Percentiles rank a stretch among this genome's conserved stretches.
Conservation (phyloP, 2,329 filamentous ascomycete species). For the Curvularia verruculosa region DNA sequence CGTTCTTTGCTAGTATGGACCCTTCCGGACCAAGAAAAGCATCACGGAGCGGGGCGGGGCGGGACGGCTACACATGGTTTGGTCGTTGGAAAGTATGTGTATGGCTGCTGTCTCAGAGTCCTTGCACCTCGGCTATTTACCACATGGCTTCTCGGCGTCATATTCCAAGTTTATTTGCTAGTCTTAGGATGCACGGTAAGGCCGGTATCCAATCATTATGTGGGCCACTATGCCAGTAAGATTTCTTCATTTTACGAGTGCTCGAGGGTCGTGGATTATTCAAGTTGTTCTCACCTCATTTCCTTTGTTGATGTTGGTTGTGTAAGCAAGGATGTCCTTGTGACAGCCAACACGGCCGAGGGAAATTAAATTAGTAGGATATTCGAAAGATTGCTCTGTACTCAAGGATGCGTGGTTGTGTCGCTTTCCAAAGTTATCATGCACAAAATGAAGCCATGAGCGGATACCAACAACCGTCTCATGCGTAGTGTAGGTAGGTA, state of each 20-base stretch:
- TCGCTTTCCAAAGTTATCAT: not conserved
- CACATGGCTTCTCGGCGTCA: not conserved
- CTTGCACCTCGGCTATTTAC: not conserved
- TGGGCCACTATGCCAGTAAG: not conserved
- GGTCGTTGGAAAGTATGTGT: not conserved
- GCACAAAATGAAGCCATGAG: not conserved
- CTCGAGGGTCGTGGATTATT: not conserved
- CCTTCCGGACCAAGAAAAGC: not conserved
- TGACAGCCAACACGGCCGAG: conserved; percentile 5
- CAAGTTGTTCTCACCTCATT: not conserved
- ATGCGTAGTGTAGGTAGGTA: not conserved
- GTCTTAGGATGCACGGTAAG: not conserved
- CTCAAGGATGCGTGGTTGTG: not conserved
- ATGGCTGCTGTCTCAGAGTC: not conserved
- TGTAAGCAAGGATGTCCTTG: not conserved
- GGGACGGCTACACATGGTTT: not conserved
- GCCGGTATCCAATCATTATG: not conserved
- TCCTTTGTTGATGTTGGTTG: not conserved
- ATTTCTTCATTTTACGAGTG: not conserved
- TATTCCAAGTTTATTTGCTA: not conserved
- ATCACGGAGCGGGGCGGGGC: not conserved
- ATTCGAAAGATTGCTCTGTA: not conserved
- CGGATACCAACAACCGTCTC: not conserved
- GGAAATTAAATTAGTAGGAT: not conserved
- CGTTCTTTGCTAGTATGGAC: not conserved